Evolutionary conservation across 2,329 filamentous ascomycete species (phyloP).

Genomic region (Pochonia chlamydosporia): DNA sequence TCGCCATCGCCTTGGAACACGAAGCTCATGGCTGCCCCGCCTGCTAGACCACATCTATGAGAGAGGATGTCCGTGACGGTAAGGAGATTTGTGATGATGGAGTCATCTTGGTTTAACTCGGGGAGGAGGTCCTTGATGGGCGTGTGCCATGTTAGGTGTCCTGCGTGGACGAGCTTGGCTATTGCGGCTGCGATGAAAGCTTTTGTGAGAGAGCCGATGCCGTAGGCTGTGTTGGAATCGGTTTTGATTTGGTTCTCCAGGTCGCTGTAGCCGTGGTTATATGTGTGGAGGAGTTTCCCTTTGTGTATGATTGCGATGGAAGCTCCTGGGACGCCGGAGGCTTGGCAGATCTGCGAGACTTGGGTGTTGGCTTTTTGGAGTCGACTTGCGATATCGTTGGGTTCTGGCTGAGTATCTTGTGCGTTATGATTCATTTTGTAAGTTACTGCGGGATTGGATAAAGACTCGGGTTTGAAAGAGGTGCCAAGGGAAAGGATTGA

Average conservation of each 20-base stretch:
- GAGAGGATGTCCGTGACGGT: conserved; percentile 5
- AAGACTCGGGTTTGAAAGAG: too few relatives aligned
- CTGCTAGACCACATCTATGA: conserved; percentile 1
- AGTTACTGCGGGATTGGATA: too few relatives aligned
- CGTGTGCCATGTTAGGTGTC: background rate
- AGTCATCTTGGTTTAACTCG: background rate
- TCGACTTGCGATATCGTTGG: too few relatives aligned
- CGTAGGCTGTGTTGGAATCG: conserved; percentile 3
- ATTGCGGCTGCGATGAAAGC: conserved; percentile 4
- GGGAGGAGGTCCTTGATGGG: background rate
- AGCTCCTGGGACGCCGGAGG: background rate
- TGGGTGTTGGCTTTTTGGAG: background rate
- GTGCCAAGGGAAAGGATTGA: too few relatives aligned
- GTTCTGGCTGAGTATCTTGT: too few relatives aligned
- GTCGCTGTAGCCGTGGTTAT: conserved; percentile 2
- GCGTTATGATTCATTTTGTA: too few relatives aligned
- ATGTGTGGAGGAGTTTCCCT: background rate
- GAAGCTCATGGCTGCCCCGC: background rate
- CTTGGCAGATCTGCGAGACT: background rate
- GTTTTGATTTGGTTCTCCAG: background rate
- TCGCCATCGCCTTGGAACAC: conserved; percentile 6
- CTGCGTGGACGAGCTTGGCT: background rate
- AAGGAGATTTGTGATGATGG: background rate
- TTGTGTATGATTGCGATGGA: background rate
- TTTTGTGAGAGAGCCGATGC: conserved; percentile 7